phyloP scores from a whole-genome alignment of 1,139 yeast genomes.

The Geotrichum europaeum region DNA sequence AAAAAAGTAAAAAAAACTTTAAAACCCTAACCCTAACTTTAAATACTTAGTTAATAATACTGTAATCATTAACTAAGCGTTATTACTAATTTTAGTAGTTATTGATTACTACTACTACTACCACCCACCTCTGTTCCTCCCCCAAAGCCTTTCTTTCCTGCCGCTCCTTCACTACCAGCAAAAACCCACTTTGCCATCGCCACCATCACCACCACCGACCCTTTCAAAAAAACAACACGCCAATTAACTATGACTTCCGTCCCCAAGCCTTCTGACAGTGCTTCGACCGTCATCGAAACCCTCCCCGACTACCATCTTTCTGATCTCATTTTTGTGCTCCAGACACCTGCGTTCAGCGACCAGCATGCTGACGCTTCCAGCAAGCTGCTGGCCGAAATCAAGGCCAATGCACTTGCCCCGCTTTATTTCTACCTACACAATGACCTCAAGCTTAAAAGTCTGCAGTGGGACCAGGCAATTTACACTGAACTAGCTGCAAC shows the following conservation, averaged over 20 bases:
- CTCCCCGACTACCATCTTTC: constrained; percentile 80
- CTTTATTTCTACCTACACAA: constrained; percentile 65
- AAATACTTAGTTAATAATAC: too few species aligned
- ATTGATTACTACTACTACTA: too few species aligned
- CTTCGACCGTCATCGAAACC: constrained; percentile 18
- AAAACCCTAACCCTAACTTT: neutral
- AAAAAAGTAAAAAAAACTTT: neutral
- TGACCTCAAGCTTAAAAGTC: constrained; percentile 37
- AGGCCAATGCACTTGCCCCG: constrained; percentile 68
- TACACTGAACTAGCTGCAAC: constrained; percentile 46
- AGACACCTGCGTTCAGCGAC: constrained; percentile 37
- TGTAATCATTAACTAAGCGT: too few species aligned
- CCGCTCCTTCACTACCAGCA: neutral
- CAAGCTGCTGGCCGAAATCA: constrained; percentile 50
- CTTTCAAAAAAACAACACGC: neutral
- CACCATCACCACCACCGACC: constrained; percentile 1
- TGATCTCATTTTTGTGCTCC: constrained; percentile 64
- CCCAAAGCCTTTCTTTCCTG: too few species aligned
- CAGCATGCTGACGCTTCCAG: constrained; percentile 42
- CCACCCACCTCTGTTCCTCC: too few species aligned
- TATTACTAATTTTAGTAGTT: too few species aligned
- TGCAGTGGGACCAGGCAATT: constrained; percentile 50
- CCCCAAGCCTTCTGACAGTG: constrained; percentile 16
- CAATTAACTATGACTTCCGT: constrained; percentile 5
- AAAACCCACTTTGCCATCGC: neutral